These are phyloP conservation scores for Tolypocladium ovalisporum DNA, from an alignment of 2,329 filamentous ascomycete species.

Conservation along the genomic window DNA sequence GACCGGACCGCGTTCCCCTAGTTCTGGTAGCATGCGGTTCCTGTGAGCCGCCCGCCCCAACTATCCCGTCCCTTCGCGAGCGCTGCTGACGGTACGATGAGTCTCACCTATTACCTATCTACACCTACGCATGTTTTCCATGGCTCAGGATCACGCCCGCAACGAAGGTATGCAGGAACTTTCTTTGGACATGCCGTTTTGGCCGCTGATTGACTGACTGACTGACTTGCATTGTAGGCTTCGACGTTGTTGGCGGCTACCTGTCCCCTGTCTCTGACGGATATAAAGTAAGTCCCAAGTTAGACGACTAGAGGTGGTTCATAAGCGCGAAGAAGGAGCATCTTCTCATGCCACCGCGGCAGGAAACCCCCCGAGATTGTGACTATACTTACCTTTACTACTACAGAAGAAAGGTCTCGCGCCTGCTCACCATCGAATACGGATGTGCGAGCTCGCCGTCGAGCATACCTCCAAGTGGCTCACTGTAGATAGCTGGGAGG, in stretches of 20 bases:
- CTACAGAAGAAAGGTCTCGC: constrained; percentile 28
- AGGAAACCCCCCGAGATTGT: no score
- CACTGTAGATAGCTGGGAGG: constrained; percentile 85
- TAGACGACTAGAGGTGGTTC: no score
- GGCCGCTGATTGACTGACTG: background rate
- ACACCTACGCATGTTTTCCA: constrained; percentile 79
- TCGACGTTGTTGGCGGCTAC: constrained; percentile 75
- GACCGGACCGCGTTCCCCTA: background rate
- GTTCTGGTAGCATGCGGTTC: background rate
- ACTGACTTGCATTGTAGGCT: constrained; percentile 25
- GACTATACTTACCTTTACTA: no score
- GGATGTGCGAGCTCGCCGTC: constrained; percentile 80
- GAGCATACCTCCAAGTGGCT: constrained; percentile 62
- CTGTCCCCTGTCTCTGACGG: constrained; percentile 19
- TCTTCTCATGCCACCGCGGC: no score
- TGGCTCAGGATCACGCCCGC: constrained; percentile 70
- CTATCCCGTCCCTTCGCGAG: no score
- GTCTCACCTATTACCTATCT: constrained; percentile 65
- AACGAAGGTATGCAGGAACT: constrained; percentile 16
- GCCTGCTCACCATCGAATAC: constrained; percentile 24
- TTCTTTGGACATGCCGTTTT: background rate
- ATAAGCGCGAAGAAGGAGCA: no score
- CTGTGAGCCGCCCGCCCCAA: background rate
- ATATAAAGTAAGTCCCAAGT: no score
- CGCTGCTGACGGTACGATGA: no score